Evolutionary conservation across 805 yeast genomes (phyloP).

Genomic region (Kluyveromyces wickerhamii): DNA sequence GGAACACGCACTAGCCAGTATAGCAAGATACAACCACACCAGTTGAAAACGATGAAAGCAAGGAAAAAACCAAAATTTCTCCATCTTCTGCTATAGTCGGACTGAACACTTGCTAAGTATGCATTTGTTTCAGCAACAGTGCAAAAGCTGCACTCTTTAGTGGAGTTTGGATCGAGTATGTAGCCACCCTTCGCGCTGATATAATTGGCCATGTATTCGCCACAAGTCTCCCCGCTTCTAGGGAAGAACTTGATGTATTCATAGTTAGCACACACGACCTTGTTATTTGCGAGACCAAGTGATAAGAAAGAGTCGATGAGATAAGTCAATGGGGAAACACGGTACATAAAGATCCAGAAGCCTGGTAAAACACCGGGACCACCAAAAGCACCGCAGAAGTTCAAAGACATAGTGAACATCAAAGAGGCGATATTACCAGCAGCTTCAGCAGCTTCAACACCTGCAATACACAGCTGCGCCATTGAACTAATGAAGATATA

Average conservation of each 20-base stretch:
- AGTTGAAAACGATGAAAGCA: slow-evolving; percentile 42
- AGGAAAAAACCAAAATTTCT: slow-evolving; percentile 53
- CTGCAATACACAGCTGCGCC: slow-evolving; percentile 53
- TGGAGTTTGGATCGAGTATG: slow-evolving; percentile 39
- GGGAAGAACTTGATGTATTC: slow-evolving; percentile 47
- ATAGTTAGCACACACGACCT: slow-evolving; percentile 38
- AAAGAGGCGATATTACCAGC: slow-evolving; percentile 56
- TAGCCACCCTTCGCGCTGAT: slow-evolving; percentile 37
- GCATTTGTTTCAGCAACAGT: slow-evolving; percentile 45
- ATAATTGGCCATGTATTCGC: slow-evolving; percentile 38
- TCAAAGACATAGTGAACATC: slow-evolving; percentile 53
- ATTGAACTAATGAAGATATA: slow-evolving; percentile 48
- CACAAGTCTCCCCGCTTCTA: slow-evolving; percentile 50
- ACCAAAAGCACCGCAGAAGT: slow-evolving; percentile 73
- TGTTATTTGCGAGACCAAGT: slow-evolving; percentile 45
- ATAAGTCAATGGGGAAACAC: slow-evolving; percentile 64
- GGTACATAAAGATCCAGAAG: slow-evolving; percentile 78
- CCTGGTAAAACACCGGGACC: slow-evolving; percentile 51
- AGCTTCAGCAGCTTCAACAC: slow-evolving; percentile 48
- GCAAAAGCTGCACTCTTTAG: slow-evolving; percentile 53
- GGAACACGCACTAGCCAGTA: slow-evolving; percentile 74
- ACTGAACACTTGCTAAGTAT: slow-evolving; percentile 43
- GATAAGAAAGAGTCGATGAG: slow-evolving; percentile 48
- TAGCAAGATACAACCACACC: slow-evolving; percentile 33
- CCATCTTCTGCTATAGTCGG: slow-evolving; percentile 38